A percentile compares a stretch with the other conserved stretches of the same genome.
Conservation (phyloP, 2,329 filamentous ascomycete species). For the Blumeriella jaapii region DNA sequence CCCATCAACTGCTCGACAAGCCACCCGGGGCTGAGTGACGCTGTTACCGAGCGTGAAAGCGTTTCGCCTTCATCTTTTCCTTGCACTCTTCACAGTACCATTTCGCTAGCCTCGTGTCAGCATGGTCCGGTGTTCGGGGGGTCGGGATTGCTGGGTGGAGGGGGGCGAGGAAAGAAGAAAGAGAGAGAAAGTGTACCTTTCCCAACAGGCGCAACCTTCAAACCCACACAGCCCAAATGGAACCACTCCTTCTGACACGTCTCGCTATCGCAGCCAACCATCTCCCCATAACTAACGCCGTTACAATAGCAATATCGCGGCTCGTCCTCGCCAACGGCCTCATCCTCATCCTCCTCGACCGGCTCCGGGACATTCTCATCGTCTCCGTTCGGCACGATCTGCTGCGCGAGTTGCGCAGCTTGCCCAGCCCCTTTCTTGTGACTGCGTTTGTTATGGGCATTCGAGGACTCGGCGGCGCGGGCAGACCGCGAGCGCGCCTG, state of each 20-base stretch:
- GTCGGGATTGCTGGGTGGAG: neutral
- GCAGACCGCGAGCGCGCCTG: conserved; percentile 40
- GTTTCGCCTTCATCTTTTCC: conserved; percentile 9
- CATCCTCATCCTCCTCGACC: conserved; percentile 40
- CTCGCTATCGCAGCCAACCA: conserved; percentile 70
- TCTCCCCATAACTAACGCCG: conserved; percentile 69
- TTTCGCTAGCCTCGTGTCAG: conserved; percentile 9
- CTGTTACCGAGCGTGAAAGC: conserved; percentile 3
- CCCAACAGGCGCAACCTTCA: conserved; percentile 66
- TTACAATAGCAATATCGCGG: conserved; percentile 73
- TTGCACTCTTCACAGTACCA: conserved; percentile 13
- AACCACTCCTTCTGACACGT: conserved; percentile 72
- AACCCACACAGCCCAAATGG: conserved; percentile 68
- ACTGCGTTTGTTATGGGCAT: conserved; percentile 36
- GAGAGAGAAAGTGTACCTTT: conserved; percentile 23
- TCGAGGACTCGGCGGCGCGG: conserved; percentile 26
- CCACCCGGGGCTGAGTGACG: too few species aligned
- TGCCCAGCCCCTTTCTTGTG: conserved; percentile 45
- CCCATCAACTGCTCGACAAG: too few species aligned
- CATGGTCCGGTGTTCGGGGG: neutral
- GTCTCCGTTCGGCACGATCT: conserved; percentile 33
- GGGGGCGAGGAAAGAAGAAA: neutral
- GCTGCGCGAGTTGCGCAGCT: conserved; percentile 25
- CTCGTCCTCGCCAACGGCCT: conserved; percentile 57
- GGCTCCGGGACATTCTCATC: conserved; percentile 33